Evolutionary conservation across 345 rosid species (phyloP).

Genomic region (Eucalyptus cloeziana): DNA sequence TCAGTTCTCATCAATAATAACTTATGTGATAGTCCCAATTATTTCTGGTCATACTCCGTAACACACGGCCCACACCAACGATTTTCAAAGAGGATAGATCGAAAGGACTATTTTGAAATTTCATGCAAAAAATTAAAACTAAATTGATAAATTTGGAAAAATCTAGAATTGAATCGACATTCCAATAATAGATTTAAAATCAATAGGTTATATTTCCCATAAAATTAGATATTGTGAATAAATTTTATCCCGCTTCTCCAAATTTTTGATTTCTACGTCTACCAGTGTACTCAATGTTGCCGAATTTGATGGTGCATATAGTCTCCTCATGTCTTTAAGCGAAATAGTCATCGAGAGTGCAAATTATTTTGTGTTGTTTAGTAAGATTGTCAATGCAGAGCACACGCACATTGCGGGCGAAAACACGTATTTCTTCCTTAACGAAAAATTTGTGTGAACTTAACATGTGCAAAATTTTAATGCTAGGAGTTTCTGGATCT

Average conservation of each 20-base stretch:
- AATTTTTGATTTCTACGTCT: background rate
- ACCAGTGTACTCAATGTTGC: accelerated
- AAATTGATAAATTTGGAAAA: background rate
- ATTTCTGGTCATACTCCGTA: accelerated
- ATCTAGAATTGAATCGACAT: background rate
- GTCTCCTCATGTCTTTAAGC: background rate
- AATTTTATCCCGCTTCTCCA: background rate
- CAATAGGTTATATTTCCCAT: background rate
- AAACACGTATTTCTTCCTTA: background rate
- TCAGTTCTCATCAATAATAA: accelerated
- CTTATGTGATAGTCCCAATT: accelerated
- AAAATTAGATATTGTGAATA: background rate
- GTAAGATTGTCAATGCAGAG: background rate
- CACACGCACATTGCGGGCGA: background rate
- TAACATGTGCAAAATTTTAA: background rate
- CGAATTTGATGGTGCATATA: background rate
- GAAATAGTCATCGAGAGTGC: background rate
- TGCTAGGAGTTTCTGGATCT: background rate
- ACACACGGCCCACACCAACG: accelerated
- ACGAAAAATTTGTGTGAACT: background rate
- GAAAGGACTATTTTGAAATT: background rate
- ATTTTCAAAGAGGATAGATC: accelerated
- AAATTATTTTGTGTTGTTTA: background rate
- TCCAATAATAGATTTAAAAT: no score
- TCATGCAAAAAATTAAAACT: background rate